Conservation (phyloP, 352 stramenopile genomes). For the Achlya hypogyna region DNA sequence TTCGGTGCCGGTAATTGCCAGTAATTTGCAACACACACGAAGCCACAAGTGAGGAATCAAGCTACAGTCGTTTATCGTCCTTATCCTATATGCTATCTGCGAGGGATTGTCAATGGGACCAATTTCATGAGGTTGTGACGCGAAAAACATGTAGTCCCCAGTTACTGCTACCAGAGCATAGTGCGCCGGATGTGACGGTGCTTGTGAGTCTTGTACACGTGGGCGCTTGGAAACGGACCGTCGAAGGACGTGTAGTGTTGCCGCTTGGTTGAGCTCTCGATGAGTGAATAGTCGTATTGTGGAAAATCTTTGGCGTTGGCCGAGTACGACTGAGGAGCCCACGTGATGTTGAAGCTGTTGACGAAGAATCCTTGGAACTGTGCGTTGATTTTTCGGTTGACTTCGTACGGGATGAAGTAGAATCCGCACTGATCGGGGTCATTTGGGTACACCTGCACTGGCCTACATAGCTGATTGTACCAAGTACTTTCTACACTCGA, state of each 20-base stretch:
- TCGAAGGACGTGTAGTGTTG: slow-evolving; percentile 23
- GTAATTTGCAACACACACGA: too few relatives aligned
- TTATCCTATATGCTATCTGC: too few relatives aligned
- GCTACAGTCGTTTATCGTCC: too few relatives aligned
- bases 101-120: too few relatives aligned
- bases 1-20: too few relatives aligned
- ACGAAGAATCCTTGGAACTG: slow-evolving; percentile 61
- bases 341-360: slow-evolving; percentile 61
- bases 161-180: not conserved
- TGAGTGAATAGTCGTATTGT: slow-evolving; percentile 47
- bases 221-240: slow-evolving; percentile 2
- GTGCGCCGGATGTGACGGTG: not conserved
- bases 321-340: slow-evolving; percentile 53
- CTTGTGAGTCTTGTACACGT: not conserved
- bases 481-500: not conserved
- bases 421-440: slow-evolving; percentile 58
- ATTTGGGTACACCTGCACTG: slow-evolving; percentile 39
- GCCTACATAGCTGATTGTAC: slow-evolving; percentile 21
- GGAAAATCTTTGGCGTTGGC: slow-evolving; percentile 42
- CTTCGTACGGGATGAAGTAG: slow-evolving; percentile 70
- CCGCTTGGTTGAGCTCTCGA: slow-evolving; percentile 47
- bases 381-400: slow-evolving; percentile 42
- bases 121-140: too few relatives aligned
- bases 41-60: too few relatives aligned
- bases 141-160: too few relatives aligned